Conservation (phyloP, 208 protist genomes). For the Trypanosoma platydactyli region DNA sequence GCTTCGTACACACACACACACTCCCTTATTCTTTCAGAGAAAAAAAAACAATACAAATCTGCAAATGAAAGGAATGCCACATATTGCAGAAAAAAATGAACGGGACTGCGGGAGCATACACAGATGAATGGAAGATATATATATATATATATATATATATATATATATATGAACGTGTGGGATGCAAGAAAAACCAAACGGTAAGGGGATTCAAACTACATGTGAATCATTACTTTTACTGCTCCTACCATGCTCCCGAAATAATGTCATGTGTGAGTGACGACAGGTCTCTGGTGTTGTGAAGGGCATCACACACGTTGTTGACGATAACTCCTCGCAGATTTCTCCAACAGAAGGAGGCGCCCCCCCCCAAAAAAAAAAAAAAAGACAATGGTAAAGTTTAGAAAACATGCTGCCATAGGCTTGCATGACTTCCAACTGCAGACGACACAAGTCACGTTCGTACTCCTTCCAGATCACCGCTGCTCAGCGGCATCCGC, state of each 20-base stretch:
- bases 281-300: slow-evolving; percentile 35
- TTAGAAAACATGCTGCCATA: slow-evolving; percentile 12
- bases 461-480: slow-evolving; percentile 17
- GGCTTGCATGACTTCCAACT: slow-evolving; percentile 18
- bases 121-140: too few species aligned
- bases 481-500: slow-evolving; percentile 6
- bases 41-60: too few species aligned
- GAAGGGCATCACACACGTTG: slow-evolving; percentile 41
- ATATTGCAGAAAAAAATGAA: too few species aligned
- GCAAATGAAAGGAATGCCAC: too few species aligned
- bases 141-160: too few species aligned
- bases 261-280: slow-evolving; percentile 21
- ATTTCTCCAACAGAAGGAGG: not conserved
- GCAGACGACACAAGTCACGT: not conserved
- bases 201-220: not conserved
- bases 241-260: slow-evolving; percentile 17
- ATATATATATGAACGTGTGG: not conserved
- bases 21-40: too few species aligned
- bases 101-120: too few species aligned
- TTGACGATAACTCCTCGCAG: slow-evolving; percentile 12
- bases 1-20: too few species aligned
- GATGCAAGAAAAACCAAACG: slow-evolving; percentile 18
- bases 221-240: not conserved
- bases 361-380: slow-evolving; percentile 8
- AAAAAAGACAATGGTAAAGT: slow-evolving; percentile 15